Conservation (phyloP, 768 basidiomycete species). For the Lactarius hatsudake region DNA sequence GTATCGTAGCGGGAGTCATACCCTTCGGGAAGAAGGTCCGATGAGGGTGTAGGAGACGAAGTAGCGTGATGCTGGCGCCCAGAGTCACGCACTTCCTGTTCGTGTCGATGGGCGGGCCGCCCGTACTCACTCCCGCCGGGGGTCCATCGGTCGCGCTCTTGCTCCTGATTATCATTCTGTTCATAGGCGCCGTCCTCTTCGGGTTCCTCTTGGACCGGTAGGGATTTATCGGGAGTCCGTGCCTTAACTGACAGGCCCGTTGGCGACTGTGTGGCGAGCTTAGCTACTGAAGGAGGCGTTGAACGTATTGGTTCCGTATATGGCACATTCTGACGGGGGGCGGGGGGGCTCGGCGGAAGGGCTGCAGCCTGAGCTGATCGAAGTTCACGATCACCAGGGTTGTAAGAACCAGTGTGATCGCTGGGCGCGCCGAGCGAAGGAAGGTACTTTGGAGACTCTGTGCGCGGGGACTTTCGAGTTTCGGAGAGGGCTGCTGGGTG, state of each 20-base stretch:
- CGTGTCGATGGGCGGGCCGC: constrained; percentile 22
- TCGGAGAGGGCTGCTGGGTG: constrained; percentile 18
- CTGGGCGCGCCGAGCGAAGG: constrained; percentile 21
- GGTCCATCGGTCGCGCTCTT: constrained; percentile 22
- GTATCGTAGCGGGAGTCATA: constrained; percentile 23
- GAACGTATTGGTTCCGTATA: constrained; percentile 22
- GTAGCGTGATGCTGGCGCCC: constrained; percentile 17
- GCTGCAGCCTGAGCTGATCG: constrained; percentile 20
- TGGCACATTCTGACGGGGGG: constrained; percentile 14
- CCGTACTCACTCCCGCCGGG: constrained; percentile 19
- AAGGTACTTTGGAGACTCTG: constrained; percentile 24
- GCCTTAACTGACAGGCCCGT: constrained; percentile 22
- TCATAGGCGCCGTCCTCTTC: constrained; percentile 24
- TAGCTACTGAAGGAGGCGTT: constrained; percentile 20
- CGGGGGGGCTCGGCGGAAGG: constrained; percentile 21
- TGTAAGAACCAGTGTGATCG: constrained; percentile 18
- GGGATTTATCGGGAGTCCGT: constrained; percentile 28
- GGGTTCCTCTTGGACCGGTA: constrained; percentile 27
- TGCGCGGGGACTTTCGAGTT: constrained; percentile 14
- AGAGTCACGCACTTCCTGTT: constrained; percentile 19
- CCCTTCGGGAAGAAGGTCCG: constrained; percentile 27
- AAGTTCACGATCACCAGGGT: constrained; percentile 23
- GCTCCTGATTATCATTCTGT: constrained; percentile 8
- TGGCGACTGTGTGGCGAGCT: constrained; percentile 21
- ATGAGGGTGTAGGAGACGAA: constrained; percentile 27